Percentiles rank a stretch among this genome's conserved stretches.
Conservation (phyloP, 208 protist genomes). For the Leptomonas pyrrhocoris region DNA sequence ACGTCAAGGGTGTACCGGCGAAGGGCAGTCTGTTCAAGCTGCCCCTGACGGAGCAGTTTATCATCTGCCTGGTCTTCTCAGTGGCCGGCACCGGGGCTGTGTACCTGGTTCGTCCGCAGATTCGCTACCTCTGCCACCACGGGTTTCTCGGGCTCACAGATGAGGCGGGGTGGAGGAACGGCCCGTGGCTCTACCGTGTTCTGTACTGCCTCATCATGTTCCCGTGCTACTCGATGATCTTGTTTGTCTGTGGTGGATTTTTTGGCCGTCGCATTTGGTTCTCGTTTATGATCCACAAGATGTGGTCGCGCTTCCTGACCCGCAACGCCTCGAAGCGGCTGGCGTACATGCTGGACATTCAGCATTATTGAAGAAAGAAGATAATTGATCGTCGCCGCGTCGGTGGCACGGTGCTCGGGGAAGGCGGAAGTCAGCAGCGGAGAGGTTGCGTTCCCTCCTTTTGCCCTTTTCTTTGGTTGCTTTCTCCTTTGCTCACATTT, state of each 20-base stretch:
- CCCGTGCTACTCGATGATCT: conserved; percentile 77
- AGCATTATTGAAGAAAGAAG: conserved; percentile 61
- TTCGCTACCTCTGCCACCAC: conserved; percentile 69
- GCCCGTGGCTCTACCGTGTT: conserved; percentile 84
- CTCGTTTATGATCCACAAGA: conserved; percentile 91
- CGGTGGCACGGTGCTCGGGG: neutral
- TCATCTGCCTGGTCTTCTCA: conserved; percentile 85
- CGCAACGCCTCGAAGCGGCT: conserved; percentile 53
- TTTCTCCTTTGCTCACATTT: neutral
- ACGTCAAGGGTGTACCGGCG: conserved; percentile 75
- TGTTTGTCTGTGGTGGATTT: conserved; percentile 70
- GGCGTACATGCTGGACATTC: conserved; percentile 70
- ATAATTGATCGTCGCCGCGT: neutral
- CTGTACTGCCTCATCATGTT: conserved; percentile 86
- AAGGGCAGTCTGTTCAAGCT: conserved; percentile 83
- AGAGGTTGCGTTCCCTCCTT: neutral
- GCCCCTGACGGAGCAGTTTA: conserved; percentile 72
- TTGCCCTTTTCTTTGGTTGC: conserved; percentile 6
- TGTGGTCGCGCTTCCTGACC: conserved; percentile 86
- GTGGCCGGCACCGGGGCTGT: conserved; percentile 72
- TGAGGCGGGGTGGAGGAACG: conserved; percentile 72
- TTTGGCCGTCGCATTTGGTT: conserved; percentile 89
- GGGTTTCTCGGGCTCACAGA: conserved; percentile 82
- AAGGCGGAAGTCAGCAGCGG: neutral
- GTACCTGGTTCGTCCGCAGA: conserved; percentile 72